Evolutionary conservation across 257 asterid genomes (phyloP), one percentile per base, ranked within the genome.

Genomic region (Handroanthus guayacan): DNA sequence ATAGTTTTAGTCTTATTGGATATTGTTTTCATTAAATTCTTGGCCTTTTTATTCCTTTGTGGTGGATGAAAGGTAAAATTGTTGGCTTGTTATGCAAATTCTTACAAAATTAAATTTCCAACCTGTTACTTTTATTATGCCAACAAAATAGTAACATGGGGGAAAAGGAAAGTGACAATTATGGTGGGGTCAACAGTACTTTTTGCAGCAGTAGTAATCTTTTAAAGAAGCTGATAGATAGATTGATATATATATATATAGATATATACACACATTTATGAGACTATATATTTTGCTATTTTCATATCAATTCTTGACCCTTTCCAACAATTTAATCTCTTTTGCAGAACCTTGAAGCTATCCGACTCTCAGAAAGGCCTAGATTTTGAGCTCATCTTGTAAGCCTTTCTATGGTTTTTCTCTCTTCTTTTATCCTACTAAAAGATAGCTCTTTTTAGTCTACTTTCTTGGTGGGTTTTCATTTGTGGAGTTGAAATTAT

Each of bases 161-260:
- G 3, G 56, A 67, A 66, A 8, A 71, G 56, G 71, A 76, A 45
- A 65, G 64, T 50, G 52, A 68, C 43, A 76, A 50, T 6, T n/a
- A 50, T 67, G 31, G 82, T 81, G 82, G 84, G 82, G 82, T 77
- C 68, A 51, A 34, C 36, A 51, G 37, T 51, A 37, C 45, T 41
- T 45, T 48, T 68, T n/a, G 60, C 77, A 47, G 58, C 66, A 45
- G 47, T 68, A n/a, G 9, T 38, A 4, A n/a, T 63, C 70, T 5
- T 67, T 34, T 34, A 31, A 44, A 58, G 25, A 58, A 10, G 58
- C 2, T 57, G 13, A 62, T 16, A 63, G 1, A 37, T n/a, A 7
- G 0, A 9, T 3, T 3, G 36, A 34, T 12, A 47, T 2, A 58
- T n/a, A 16, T 3, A 9, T 47, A 8, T 47, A 6, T 45, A 1